Conservation (phyloP, 78 protist genomes). For the Creolimax fragrantissima region DNA sequence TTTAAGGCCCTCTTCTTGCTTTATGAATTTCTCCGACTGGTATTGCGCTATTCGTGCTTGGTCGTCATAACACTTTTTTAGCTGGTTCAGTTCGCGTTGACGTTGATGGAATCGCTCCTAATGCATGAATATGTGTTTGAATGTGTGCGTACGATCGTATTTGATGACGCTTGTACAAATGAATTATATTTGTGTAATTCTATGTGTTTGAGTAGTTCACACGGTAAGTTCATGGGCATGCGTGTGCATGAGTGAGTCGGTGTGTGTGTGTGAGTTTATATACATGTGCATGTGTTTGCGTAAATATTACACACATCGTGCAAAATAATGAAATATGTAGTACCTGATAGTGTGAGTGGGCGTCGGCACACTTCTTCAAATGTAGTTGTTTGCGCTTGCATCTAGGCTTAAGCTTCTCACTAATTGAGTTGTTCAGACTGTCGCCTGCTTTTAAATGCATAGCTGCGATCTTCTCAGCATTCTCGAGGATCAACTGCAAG, state of each 20-base stretch:
- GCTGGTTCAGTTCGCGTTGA: background rate
- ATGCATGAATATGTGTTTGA: no score
- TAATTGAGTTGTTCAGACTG: background rate
- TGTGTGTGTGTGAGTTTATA: no score
- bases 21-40: background rate
- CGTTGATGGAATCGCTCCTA: background rate
- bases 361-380: background rate
- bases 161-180: no score
- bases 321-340: no score
- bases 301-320: no score
- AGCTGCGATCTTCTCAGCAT: background rate
- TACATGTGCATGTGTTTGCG: no score
- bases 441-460: background rate
- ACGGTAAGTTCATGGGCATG: no score
- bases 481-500: background rate
- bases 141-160: no score
- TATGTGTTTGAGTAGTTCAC: no score
- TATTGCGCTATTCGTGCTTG: background rate
- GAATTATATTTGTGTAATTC: no score
- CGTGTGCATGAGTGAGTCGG: no score
- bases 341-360: background rate
- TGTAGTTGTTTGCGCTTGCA: background rate
- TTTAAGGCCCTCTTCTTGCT: background rate
- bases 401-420: background rate
- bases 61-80: background rate